phyloP scores from a whole-genome alignment of 371 early-diverging fungal species.

The Actinomucor elegans region DNA sequence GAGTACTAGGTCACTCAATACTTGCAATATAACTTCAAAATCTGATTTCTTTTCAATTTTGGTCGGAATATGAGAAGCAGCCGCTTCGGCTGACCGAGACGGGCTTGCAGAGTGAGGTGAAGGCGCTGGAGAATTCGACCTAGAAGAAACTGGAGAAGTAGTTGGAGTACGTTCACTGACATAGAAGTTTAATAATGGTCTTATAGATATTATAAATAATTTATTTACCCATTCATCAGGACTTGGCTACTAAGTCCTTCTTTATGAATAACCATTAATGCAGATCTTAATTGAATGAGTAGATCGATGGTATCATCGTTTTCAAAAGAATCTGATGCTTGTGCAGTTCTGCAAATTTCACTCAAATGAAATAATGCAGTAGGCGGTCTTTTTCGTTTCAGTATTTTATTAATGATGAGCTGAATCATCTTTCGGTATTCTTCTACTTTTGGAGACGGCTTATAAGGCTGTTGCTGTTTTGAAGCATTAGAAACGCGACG shows the following conservation, averaged over 20 bases:
- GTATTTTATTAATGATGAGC: constrained; percentile 34
- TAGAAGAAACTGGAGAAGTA: constrained; percentile 33
- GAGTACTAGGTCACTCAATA: constrained; percentile 50
- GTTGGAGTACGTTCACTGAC: constrained; percentile 29
- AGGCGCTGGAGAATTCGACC: constrained; percentile 35
- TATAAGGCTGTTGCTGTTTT: constrained; percentile 2
- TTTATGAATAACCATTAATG: constrained; percentile 29
- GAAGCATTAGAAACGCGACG: constrained; percentile 16
- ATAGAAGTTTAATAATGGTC: neutral
- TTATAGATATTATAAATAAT: neutral
- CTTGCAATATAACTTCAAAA: constrained; percentile 38
- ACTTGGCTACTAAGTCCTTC: constrained; percentile 30
- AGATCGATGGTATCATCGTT: constrained; percentile 48
- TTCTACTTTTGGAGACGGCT: constrained; percentile 38
- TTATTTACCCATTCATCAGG: constrained; percentile 27
- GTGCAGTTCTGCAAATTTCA: constrained; percentile 17
- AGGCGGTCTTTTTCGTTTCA: constrained; percentile 45
- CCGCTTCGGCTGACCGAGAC: constrained; percentile 12
- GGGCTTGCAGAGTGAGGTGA: constrained; percentile 30
- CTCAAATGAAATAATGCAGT: constrained; percentile 26
- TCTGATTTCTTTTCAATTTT: constrained; percentile 17
- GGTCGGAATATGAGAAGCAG: neutral
- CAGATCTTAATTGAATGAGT: constrained; percentile 43
- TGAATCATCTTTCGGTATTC: constrained; percentile 45
- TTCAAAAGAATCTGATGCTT: constrained; percentile 30